Conservation (phyloP, 2,329 filamentous ascomycete genomes). For the Lachnellula arida region DNA sequence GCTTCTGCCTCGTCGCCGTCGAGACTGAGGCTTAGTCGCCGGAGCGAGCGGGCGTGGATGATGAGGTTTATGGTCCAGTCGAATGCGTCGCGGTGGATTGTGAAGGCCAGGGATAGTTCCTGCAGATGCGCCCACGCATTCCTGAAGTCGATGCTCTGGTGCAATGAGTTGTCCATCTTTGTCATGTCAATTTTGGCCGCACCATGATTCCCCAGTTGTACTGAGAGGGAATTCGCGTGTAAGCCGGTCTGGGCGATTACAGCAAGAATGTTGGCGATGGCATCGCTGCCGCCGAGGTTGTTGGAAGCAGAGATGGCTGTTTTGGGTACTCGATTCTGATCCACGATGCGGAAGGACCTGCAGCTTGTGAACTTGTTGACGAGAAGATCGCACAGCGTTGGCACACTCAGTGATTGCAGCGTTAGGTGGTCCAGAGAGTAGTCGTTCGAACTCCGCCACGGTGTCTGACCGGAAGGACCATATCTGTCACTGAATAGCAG, state of each 20-base stretch:
- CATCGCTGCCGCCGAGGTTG: not conserved
- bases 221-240: not conserved
- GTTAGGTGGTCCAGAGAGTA: not conserved
- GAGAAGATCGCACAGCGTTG: not conserved
- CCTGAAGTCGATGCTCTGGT: not conserved
- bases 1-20: not conserved
- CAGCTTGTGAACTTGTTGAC: not conserved
- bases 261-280: not conserved
- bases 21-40: not conserved
- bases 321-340: not conserved
- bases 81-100: not conserved
- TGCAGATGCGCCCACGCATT: not conserved
- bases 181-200: not conserved
- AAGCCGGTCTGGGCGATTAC: not conserved
- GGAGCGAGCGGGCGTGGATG: not conserved
- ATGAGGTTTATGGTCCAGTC: not conserved
- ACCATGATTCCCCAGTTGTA: not conserved
- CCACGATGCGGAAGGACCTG: not conserved
- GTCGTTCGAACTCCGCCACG: not conserved
- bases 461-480: not conserved
- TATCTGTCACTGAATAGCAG: not conserved
- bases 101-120: not conserved
- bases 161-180: not conserved
- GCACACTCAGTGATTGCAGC: not conserved
- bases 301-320: not conserved